Evolutionary conservation across 306 rosid genomes (phyloP).

Genomic region (Benincasa hispida): DNA sequence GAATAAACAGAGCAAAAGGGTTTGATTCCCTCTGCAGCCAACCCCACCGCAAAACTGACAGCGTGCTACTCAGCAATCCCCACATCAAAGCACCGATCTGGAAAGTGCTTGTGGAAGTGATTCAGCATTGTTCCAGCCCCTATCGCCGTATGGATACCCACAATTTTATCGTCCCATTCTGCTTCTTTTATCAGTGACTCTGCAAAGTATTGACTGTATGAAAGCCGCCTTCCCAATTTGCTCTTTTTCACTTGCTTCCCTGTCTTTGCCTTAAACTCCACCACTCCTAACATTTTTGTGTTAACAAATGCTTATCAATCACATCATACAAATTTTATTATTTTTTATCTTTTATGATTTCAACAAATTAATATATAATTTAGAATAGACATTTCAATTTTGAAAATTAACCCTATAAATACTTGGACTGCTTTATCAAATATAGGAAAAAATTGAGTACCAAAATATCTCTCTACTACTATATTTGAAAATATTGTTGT

Average conservation of each 20-base stretch:
- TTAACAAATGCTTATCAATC: too few relatives aligned
- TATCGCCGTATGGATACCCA: conserved; percentile 92
- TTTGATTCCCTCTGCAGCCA: conserved; percentile 77
- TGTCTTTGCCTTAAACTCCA: conserved; percentile 76
- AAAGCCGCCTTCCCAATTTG: conserved; percentile 35
- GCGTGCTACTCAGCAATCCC: conserved; percentile 28
- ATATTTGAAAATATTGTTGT: too few relatives aligned
- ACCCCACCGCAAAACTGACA: conserved; percentile 90
- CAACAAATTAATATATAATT: too few relatives aligned
- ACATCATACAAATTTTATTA: too few relatives aligned
- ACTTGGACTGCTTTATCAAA: too few relatives aligned
- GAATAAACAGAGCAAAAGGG: conserved; percentile 88
- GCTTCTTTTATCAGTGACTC: conserved; percentile 95
- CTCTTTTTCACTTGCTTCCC: conserved; percentile 66
- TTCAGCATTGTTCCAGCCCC: conserved; percentile 94
- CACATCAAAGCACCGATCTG: conserved; percentile 1
- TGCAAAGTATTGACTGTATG: conserved; percentile 77
- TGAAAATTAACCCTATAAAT: too few relatives aligned
- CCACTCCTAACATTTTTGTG: conserved; percentile 33
- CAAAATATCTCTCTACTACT: too few relatives aligned
- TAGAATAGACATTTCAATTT: too few relatives aligned
- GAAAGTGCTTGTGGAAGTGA: conserved; percentile 75
- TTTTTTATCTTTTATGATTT: too few relatives aligned
- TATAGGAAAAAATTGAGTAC: too few relatives aligned
- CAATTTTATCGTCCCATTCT: conserved; percentile 51